Percentiles rank a stretch among this genome's conserved stretches.
phyloP scores from a whole-genome alignment of 768 basidiomycete species.

The Kwoniella newhampshirensis region DNA sequence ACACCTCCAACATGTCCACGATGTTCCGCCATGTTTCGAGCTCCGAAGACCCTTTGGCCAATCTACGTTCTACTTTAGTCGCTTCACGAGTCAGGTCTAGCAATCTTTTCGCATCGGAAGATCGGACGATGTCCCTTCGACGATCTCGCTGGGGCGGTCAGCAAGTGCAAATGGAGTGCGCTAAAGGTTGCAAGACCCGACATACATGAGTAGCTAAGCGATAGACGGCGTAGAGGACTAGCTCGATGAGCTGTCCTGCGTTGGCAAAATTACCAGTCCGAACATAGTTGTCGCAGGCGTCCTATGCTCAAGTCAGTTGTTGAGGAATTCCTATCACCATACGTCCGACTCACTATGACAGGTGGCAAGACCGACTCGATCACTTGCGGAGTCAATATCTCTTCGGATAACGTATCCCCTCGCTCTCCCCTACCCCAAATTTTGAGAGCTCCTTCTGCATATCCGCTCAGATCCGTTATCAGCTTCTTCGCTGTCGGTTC shows the following conservation, averaged over 20 bases:
- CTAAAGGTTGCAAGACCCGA: background rate
- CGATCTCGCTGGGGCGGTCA: slow-evolving; percentile 12
- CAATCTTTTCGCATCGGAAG: slow-evolving; percentile 2
- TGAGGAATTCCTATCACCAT: too few species aligned
- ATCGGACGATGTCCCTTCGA: slow-evolving; percentile 4
- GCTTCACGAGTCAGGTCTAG: slow-evolving; percentile 16
- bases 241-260: slow-evolving; percentile 8
- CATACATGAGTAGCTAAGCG: slow-evolving; percentile 16
- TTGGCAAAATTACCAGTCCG: background rate
- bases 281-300: background rate
- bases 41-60: slow-evolving; percentile 5
- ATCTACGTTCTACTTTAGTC: background rate
- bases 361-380: background rate
- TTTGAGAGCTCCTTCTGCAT: slow-evolving; percentile 14
- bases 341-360: slow-evolving; percentile 12
- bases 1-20: slow-evolving; percentile 27
- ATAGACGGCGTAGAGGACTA: slow-evolving; percentile 18
- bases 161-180: background rate
- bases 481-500: slow-evolving; percentile 13
- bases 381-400: slow-evolving; percentile 7
- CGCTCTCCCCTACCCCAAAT: slow-evolving; percentile 7
- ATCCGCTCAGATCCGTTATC: slow-evolving; percentile 16
- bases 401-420: slow-evolving; percentile 17
- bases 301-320: background rate
- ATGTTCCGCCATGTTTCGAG: slow-evolving; percentile 18